These are phyloP conservation scores for Jackrogersella minutella DNA, from an alignment of 495 filamentous ascomycete species.

Conservation along the genomic window DNA sequence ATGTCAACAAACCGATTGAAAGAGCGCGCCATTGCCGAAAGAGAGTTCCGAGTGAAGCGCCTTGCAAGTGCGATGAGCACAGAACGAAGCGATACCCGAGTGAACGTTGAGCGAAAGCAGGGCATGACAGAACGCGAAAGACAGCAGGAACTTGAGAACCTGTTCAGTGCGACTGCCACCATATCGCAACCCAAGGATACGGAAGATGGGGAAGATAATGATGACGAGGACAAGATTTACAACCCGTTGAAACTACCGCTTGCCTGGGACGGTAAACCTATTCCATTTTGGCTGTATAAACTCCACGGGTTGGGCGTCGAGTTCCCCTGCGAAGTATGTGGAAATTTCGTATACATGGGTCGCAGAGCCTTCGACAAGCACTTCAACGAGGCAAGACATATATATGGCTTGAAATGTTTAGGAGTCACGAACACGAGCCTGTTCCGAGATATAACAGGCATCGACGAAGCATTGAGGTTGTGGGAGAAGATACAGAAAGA, in stretches of 20 bases:
- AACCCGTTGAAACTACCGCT: slow-evolving; percentile 95
- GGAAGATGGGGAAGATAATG: slow-evolving; percentile 64
- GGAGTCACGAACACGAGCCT: slow-evolving; percentile 92
- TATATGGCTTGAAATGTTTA: slow-evolving; percentile 90
- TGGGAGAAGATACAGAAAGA: slow-evolving; percentile 95
- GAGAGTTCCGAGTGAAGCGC: slow-evolving; percentile 82
- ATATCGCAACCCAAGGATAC: slow-evolving; percentile 58
- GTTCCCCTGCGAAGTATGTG: slow-evolving; percentile 94
- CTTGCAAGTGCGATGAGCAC: slow-evolving; percentile 78
- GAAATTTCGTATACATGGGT: slow-evolving; percentile 97
- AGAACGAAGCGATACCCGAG: slow-evolving; percentile 82
- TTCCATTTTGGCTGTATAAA: slow-evolving; percentile 98
- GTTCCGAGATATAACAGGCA: slow-evolving; percentile 92
- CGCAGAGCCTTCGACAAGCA: slow-evolving; percentile 97
- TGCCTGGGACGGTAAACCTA: slow-evolving; percentile 98
- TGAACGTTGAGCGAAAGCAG: slow-evolving; percentile 93
- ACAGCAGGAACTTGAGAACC: slow-evolving; percentile 87
- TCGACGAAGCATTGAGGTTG: slow-evolving; percentile 83
- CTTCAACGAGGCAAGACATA: slow-evolving; percentile 91
- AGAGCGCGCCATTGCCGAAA: slow-evolving; percentile 88
- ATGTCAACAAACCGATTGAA: slow-evolving; percentile 69
- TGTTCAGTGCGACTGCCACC: slow-evolving; percentile 65
- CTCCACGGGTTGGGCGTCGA: slow-evolving; percentile 95
- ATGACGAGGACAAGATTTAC: slow-evolving; percentile 88
- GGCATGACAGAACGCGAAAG: slow-evolving; percentile 96